Conservation (phyloP, 1,284 basidiomycete species). For the Pascua sp. region DNA sequence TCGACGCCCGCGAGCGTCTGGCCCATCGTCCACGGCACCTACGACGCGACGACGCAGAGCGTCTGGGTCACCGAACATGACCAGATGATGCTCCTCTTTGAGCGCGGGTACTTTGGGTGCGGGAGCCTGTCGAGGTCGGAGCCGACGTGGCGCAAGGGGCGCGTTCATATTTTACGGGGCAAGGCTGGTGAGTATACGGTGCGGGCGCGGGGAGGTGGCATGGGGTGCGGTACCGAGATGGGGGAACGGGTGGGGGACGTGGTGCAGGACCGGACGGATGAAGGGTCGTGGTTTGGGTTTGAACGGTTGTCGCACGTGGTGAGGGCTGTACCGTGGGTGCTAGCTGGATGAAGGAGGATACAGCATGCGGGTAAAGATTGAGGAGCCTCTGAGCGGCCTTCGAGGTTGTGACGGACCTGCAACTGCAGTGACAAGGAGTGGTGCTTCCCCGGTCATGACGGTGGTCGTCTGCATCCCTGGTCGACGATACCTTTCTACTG, state of each 20-base stretch:
- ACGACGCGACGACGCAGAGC: slow-evolving; percentile 68
- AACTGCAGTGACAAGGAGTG: too few relatives aligned
- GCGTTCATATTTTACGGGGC: slow-evolving; percentile 60
- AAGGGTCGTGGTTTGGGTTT: background rate
- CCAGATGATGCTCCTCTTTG: slow-evolving; percentile 73
- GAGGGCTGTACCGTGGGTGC: too few relatives aligned
- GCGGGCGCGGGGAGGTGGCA: slow-evolving; percentile 1
- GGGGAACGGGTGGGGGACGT: background rate
- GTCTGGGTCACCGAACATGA: slow-evolving; percentile 69
- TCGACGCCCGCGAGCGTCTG: slow-evolving; percentile 1
- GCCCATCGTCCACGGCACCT: slow-evolving; percentile 53
- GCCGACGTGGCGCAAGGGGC: slow-evolving; percentile 81
- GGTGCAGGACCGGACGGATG: too few relatives aligned
- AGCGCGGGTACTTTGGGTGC: slow-evolving; percentile 93
- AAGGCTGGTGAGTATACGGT: slow-evolving; percentile 38
- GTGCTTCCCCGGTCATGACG: too few relatives aligned
- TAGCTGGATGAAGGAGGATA: too few relatives aligned
- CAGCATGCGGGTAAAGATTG: too few relatives aligned
- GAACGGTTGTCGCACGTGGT: too few relatives aligned
- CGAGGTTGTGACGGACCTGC: too few relatives aligned
- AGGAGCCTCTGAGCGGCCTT: too few relatives aligned
- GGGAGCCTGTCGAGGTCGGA: slow-evolving; percentile 90
- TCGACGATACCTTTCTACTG: too few relatives aligned
- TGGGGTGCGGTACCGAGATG: background rate
- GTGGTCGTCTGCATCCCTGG: too few relatives aligned